phyloP scores from a whole-genome alignment of 2,329 filamentous ascomycete genomes.

The Penicillium expansum region DNA sequence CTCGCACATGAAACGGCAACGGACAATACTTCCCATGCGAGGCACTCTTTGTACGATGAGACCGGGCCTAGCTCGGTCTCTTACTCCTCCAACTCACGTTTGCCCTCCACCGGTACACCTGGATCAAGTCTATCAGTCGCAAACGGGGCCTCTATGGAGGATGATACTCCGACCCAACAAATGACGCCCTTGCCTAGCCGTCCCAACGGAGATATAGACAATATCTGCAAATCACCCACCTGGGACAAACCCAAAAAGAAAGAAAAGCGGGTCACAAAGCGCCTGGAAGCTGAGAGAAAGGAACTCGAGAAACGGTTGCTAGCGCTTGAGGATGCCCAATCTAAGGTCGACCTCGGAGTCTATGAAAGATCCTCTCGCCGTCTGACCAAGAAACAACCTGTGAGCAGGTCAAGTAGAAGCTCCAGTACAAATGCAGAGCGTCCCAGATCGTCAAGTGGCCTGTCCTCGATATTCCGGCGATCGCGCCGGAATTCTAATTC shows the following conservation, averaged over 20 bases:
- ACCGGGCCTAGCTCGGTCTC: conserved; percentile 16
- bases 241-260: conserved; percentile 27
- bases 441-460: conserved; percentile 22
- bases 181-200: conserved; percentile 3
- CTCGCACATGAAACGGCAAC: conserved; percentile 1
- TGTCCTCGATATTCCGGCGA: conserved; percentile 30
- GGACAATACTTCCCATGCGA: background rate
- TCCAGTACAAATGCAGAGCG: conserved; percentile 32
- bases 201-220: conserved; percentile 6
- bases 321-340: conserved; percentile 20
- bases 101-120: conserved; percentile 17
- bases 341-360: conserved; percentile 16
- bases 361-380: conserved; percentile 29
- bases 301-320: conserved; percentile 30
- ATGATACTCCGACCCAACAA: conserved; percentile 5
- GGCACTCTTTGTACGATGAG: conserved; percentile 11
- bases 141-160: conserved; percentile 4
- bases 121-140: conserved; percentile 17
- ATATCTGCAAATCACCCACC: conserved; percentile 19
- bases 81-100: conserved; percentile 16
- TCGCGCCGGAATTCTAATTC: conserved; percentile 28
- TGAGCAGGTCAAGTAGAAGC: conserved; percentile 29
- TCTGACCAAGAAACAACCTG: conserved; percentile 37
- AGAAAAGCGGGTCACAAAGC: conserved; percentile 32
- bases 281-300: conserved; percentile 34